phyloP scores from a whole-genome alignment of 1,139 yeast genomes.

The Geotrichum cucujoidarum region DNA sequence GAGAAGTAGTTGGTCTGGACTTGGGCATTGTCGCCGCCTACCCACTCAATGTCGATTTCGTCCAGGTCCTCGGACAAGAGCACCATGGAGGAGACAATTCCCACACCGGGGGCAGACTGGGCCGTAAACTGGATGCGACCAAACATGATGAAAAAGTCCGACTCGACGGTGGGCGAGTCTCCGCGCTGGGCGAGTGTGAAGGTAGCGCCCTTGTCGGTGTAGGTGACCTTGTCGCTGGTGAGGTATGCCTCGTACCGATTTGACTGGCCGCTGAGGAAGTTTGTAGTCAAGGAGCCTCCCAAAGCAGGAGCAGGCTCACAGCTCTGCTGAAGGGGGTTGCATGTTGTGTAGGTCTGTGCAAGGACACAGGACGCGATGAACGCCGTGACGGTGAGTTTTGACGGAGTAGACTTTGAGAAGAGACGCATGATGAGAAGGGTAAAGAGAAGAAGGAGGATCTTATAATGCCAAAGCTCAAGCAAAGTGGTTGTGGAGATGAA shows the following conservation, averaged over 20 bases:
- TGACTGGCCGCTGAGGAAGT: slow-evolving; percentile 22
- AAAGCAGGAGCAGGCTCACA: slow-evolving; percentile 20
- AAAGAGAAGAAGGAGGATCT: too few species aligned
- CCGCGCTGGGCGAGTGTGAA: slow-evolving; percentile 55
- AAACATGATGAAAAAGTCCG: slow-evolving; percentile 79
- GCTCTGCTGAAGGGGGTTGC: slow-evolving; percentile 23
- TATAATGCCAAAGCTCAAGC: too few species aligned
- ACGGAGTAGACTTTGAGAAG: background rate
- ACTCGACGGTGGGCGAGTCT: slow-evolving; percentile 71
- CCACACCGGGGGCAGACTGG: slow-evolving; percentile 69
- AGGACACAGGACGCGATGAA: background rate
- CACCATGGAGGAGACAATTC: slow-evolving; percentile 73
- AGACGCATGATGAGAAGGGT: background rate
- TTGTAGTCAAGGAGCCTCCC: slow-evolving; percentile 15
- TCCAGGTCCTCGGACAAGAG: slow-evolving; percentile 82
- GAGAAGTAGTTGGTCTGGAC: slow-evolving; percentile 80
- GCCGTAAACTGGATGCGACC: slow-evolving; percentile 72
- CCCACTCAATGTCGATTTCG: slow-evolving; percentile 81
- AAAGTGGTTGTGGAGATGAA: too few species aligned
- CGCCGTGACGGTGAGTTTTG: background rate
- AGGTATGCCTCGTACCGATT: slow-evolving; percentile 26
- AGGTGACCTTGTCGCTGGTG: slow-evolving; percentile 31
- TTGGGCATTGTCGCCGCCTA: slow-evolving; percentile 67
- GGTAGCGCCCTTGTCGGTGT: slow-evolving; percentile 51
- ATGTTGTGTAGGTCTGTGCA: slow-evolving; percentile 29